Conservation (phyloP, 345 rosid genomes). For the Cardiospermum halicacabum region DNA sequence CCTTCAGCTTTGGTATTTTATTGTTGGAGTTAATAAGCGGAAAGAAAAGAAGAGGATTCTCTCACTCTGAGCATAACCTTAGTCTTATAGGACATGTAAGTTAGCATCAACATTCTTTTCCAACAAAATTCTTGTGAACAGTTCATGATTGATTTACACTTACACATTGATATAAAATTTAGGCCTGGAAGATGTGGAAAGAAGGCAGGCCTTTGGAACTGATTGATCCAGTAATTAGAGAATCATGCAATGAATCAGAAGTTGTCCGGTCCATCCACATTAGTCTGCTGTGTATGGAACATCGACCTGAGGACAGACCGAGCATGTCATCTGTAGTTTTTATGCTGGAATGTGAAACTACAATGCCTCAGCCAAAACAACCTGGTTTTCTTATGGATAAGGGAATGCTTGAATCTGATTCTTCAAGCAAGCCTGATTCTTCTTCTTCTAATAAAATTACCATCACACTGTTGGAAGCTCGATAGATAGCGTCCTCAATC, state of each 20-base stretch:
- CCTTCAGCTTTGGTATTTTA: constrained; percentile 33
- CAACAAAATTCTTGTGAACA: background rate
- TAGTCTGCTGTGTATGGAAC: constrained; percentile 38
- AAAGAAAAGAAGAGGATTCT: constrained; percentile 22
- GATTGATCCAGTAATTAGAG: background rate
- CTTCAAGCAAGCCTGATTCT: constrained; percentile 15
- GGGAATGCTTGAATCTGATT: constrained; percentile 10
- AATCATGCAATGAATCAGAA: constrained; percentile 12
- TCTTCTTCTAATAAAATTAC: constrained; percentile 22
- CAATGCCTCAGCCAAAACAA: constrained; percentile 24
- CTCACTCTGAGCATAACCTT: constrained; percentile 12
- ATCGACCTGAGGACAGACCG: constrained; percentile 36
- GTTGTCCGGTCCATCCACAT: constrained; percentile 34
- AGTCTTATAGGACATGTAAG: constrained; percentile 28
- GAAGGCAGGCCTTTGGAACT: constrained; percentile 16
- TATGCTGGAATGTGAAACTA: constrained; percentile 35
- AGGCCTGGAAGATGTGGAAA: constrained; percentile 38
- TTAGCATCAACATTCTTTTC: background rate
- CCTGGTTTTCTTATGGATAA: constrained; percentile 19
- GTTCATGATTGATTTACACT: too few relatives aligned
- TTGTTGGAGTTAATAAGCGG: constrained; percentile 33
- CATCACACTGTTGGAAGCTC: constrained; percentile 16
- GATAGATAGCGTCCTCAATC: constrained; percentile 2
- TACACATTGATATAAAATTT: background rate
- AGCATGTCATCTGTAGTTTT: constrained; percentile 34